A percentile compares a stretch with the other conserved stretches of the same genome.
phyloP scores from a whole-genome alignment of 1,139 yeast species.

The Saccharomycopsis crataegensis region DNA sequence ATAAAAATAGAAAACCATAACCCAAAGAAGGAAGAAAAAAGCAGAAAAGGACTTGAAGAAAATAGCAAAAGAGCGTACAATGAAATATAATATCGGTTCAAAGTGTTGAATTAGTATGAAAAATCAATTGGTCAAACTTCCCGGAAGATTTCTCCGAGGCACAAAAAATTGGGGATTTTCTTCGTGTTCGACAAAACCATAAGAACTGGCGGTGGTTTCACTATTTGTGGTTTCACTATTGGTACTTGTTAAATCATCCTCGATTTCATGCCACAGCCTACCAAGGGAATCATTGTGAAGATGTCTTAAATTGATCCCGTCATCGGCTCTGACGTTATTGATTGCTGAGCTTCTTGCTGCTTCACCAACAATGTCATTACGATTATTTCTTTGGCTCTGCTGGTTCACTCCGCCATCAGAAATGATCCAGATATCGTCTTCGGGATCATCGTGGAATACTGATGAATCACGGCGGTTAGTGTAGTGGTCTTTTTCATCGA shows the following conservation, averaged over 20 bases:
- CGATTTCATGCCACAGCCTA: too few relatives aligned
- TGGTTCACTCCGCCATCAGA: background rate
- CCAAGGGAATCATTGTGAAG: too few relatives aligned
- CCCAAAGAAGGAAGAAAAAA: background rate
- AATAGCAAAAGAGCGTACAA: background rate
- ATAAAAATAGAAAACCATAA: background rate
- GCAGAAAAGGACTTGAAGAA: background rate
- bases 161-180: background rate
- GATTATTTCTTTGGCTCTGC: too few relatives aligned
- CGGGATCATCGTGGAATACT: conserved; percentile 5
- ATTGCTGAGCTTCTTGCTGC: too few relatives aligned
- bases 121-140: background rate
- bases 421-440: conserved; percentile 12
- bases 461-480: background rate
- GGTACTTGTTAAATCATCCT: background rate
- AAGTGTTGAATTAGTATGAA: too few relatives aligned
- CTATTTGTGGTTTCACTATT: background rate
- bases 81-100: too few relatives aligned
- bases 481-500: background rate
- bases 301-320: too few relatives aligned
- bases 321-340: too few relatives aligned
- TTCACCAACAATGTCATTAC: too few relatives aligned
- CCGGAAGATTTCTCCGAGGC: background rate
- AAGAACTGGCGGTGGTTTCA: background rate
- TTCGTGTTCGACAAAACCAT: background rate